Base-by-base conservation (phyloP, 164 flowering plant genomes). In the Vitis labrusca region DNA sequence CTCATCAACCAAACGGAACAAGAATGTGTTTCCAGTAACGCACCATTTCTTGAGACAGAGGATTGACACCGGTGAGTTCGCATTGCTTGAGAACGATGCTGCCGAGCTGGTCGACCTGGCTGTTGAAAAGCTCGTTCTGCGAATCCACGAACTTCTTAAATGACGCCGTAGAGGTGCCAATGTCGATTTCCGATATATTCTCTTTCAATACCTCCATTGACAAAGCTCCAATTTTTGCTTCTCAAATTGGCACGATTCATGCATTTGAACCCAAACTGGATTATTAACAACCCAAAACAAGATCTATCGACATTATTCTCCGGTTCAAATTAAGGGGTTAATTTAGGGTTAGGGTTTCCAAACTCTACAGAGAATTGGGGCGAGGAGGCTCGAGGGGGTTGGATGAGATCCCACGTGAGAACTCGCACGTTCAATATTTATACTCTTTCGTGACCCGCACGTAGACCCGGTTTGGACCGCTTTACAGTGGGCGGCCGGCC, bases 1-100 rank as follows among this genome's bases (percentile, higher is more conserved):
- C 61, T 5, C 61, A 9, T n/a, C 8, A 37, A 3, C 63, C 16
- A 44, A 62, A 50, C 3, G 58, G 63, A 65, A 19, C 50, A 9
- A 52, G 17, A 12, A 68, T 37, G 30, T 15, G 47, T 12, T 7
- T 47, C 53, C 0, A 52, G 61, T 70, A 56, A 32, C 72, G 30
- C 72, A 96, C 99, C 99, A 96, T 96, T 66, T 96, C 98, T 76
- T 96, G 97, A 57, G 98, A 85, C 19, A 96, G 91, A 71, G 99
- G 99, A 68, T 96, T 96, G 74, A 81, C 97, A 59, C 98, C 98
- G 30, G 99, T 96, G 76, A 96, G 91, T 50, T 83, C 80, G 85
- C 98, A 93, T 76, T 96, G 99, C 7, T 78, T 77, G 71, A 81
- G 77, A 53, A 96, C 95, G 50, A 93, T 77, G 30, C 67, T 77